A percentile compares a stretch with the other conserved stretches of the same genome.
These are phyloP conservation scores for Draba incana DNA, from an alignment of 345 rosid species.

Conservation along the genomic window DNA sequence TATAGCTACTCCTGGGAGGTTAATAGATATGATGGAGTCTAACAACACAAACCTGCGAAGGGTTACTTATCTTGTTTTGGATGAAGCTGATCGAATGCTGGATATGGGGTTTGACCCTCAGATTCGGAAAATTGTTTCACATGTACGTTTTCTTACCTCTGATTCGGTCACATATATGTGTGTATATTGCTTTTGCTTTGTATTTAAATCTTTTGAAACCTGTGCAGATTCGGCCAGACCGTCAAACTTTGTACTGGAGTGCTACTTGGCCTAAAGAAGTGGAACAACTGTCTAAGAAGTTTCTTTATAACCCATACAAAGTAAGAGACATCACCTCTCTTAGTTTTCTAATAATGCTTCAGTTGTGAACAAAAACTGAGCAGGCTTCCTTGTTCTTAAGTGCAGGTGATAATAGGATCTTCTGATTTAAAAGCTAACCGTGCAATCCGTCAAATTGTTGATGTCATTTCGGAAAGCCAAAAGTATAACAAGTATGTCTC, in stretches of 20 bases:
- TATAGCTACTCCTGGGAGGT: conserved; percentile 98
- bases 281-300: conserved; percentile 82
- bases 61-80: conserved; percentile 96
- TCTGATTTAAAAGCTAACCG: conserved; percentile 93
- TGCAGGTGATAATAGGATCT: conserved; percentile 91
- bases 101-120: conserved; percentile 99
- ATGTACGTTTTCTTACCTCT: conserved; percentile 51
- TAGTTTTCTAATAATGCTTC: conserved; percentile 3
- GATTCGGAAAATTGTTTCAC: conserved; percentile 84
- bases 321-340: conserved; percentile 47
- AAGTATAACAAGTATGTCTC: conserved; percentile 84
- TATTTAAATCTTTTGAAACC: conserved; percentile 16
- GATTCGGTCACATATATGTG: conserved; percentile 4
- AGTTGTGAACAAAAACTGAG: conserved; percentile 17
- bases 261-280: conserved; percentile 99
- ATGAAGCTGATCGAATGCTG: conserved; percentile 99
- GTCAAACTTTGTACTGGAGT: conserved; percentile 99
- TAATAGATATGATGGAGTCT: conserved; percentile 98
- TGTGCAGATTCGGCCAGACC: conserved; percentile 90
- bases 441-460: conserved; percentile 90
- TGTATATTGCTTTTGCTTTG: background rate
- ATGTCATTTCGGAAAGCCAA: conserved; percentile 87
- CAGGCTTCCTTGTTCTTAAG: conserved; percentile 15
- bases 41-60: conserved; percentile 91
- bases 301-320: conserved; percentile 95